Base-by-base conservation (phyloP, 2,329 filamentous ascomycete species). In the Biscogniauxia mediterranea region DNA sequence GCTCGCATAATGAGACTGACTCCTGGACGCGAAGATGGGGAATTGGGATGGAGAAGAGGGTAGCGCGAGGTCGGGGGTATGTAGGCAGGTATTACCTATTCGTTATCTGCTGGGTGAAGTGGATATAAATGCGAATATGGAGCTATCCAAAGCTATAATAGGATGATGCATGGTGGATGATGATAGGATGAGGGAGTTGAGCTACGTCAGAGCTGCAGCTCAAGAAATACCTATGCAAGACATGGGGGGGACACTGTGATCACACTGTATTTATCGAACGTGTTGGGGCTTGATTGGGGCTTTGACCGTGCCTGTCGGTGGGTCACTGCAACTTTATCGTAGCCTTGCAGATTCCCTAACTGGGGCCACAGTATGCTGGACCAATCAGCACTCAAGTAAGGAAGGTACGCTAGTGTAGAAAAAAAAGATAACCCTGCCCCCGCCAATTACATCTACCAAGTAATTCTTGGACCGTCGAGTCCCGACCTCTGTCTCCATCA, bases 171-270 rank as follows among this genome's bases (percentile, higher is more conserved):
- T 52, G 50, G 8, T 19, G 9, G 50, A 21, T 52, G 19, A 11
- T 6, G 51, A 26, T 52, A 57, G 28, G 50, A 15, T 49, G 54
- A 32, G 59, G 58, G 56, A 50, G 60, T 38, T 51, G 50, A 61
- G 62, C 66, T 73, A 73, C 71, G 71, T 73, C 71, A 73, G 69
- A 71, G 60, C 57, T 51, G 56, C 50, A 21, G 50, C 11, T 13
- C 50, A 42, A 54, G 19, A 54, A 19, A 32, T 55, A 55, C 8
- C 38, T 54, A 46, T 46, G 38, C 38, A n/a, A 15, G 38, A 46
- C 38, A 46, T 46, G 7, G 4, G 13, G 38, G 23, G 13, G 38
- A 5, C 38, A 46, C 38, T 46, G 38, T 46, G 38, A 17, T 46
- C 15, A 11, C 38, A 46, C 38, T 46, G 38, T 46, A 46, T 46